A percentile compares a stretch with the other conserved stretches of the same genome.
These are phyloP conservation scores for Colletotrichum brevisporum DNA, from an alignment of 2,329 filamentous ascomycete genomes.

Conservation along the genomic window DNA sequence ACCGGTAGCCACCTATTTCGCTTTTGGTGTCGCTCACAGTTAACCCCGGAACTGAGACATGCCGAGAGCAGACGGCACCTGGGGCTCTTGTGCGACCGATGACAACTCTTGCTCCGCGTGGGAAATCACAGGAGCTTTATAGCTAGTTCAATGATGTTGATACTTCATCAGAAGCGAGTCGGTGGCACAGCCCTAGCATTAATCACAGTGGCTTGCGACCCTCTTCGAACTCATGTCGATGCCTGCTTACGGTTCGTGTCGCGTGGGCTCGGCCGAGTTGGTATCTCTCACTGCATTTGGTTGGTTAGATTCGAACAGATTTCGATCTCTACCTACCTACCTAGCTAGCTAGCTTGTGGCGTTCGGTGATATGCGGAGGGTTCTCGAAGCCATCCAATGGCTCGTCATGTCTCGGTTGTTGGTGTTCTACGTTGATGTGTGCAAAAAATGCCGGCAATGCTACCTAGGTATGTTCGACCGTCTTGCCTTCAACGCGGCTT, in stretches of 20 bases:
- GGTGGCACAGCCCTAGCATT: background rate
- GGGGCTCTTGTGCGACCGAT: background rate
- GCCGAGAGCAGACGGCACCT: conserved; percentile 12
- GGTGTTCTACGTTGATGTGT: too few species aligned
- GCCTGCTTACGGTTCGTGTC: background rate
- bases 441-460: background rate
- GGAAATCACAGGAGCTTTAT: background rate
- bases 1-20: background rate
- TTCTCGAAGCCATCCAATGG: too few species aligned
- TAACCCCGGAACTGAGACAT: conserved; percentile 7
- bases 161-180: background rate
- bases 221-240: background rate
- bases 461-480: background rate
- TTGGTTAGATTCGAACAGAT: too few species aligned
- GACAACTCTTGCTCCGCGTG: background rate
- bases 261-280: background rate
- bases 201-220: background rate
- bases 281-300: conserved; percentile 6
- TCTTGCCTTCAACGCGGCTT: conserved; percentile 9
- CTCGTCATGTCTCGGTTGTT: too few species aligned
- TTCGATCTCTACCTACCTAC: background rate
- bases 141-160: background rate
- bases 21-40: background rate
- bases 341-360: conserved; percentile 2
- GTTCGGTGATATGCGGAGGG: background rate